Conservation (phyloP, 192 early-diverging fungal genomes). For the Backusella luteola region DNA sequence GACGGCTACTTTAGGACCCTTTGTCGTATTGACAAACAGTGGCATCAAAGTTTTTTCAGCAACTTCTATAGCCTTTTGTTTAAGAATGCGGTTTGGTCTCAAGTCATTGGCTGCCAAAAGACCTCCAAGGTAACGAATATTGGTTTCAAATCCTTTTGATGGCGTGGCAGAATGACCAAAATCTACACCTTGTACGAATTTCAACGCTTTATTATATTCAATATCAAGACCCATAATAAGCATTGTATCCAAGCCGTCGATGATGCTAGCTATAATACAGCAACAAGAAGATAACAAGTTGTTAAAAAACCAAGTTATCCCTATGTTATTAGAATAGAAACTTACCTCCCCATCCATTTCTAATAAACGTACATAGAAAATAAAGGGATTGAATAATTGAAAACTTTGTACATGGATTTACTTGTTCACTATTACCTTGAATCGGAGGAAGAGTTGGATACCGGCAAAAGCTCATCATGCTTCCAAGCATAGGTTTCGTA, state of each 20-base stretch:
- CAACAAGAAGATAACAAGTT: neutral
- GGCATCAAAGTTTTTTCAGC: constrained; percentile 60
- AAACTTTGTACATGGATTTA: neutral
- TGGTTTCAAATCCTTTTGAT: constrained; percentile 78
- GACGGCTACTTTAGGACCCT: constrained; percentile 49
- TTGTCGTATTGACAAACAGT: constrained; percentile 53
- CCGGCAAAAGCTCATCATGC: constrained; percentile 57
- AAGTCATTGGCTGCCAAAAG: constrained; percentile 82
- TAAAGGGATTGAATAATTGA: neutral
- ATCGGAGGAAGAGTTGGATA: constrained; percentile 27
- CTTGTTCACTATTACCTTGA: constrained; percentile 8
- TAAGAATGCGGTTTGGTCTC: constrained; percentile 56
- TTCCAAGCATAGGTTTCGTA: constrained; percentile 77
- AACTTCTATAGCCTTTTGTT: constrained; percentile 68
- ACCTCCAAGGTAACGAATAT: constrained; percentile 78
- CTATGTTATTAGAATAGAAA: neutral
- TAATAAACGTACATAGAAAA: constrained; percentile 13
- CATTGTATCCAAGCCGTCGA: constrained; percentile 87
- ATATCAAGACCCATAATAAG: constrained; percentile 73
- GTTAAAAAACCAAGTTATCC: neutral
- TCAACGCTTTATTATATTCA: constrained; percentile 18
- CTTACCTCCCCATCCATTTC: constrained; percentile 54
- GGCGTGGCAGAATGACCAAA: constrained; percentile 41
- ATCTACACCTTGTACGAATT: constrained; percentile 37
- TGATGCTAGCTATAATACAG: constrained; percentile 55